These are phyloP conservation scores for Neurospora pannonica DNA, from an alignment of 495 filamentous ascomycete genomes.

Conservation along the genomic window DNA sequence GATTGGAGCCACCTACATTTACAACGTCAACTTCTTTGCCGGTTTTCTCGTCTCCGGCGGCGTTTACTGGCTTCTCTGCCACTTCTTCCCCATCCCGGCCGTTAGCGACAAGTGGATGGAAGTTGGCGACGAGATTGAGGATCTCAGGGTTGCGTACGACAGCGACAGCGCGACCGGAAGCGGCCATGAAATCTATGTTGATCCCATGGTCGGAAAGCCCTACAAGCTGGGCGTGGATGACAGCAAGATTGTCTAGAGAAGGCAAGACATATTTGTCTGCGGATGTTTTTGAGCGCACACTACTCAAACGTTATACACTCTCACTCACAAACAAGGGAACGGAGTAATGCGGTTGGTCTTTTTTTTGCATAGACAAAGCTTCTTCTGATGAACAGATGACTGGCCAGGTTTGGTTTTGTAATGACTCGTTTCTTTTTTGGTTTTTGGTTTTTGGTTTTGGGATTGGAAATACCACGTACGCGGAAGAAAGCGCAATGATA, in stretches of 20 bases:
- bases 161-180: slow-evolving; percentile 5
- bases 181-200: slow-evolving; percentile 11
- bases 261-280: background rate
- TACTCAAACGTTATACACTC: background rate
- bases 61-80: slow-evolving; percentile 63
- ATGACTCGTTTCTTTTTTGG: background rate
- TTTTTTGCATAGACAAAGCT: background rate
- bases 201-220: background rate
- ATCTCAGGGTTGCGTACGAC: slow-evolving; percentile 40
- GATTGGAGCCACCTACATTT: slow-evolving; percentile 75
- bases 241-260: slow-evolving; percentile 9
- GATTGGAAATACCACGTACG: background rate
- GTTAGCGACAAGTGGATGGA: slow-evolving; percentile 73
- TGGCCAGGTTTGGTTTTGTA: background rate
- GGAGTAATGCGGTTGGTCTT: background rate
- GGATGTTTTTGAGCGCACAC: background rate
- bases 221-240: slow-evolving; percentile 4
- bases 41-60: slow-evolving; percentile 63
- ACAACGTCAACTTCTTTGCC: slow-evolving; percentile 82
- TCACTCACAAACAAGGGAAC: background rate
- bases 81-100: slow-evolving; percentile 62
- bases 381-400: background rate
- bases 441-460: background rate
- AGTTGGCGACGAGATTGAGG: slow-evolving; percentile 57
- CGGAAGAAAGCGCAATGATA: background rate